phyloP scores from a whole-genome alignment of 176 grass and related monocot species.

The Triticum aestivum region DNA sequence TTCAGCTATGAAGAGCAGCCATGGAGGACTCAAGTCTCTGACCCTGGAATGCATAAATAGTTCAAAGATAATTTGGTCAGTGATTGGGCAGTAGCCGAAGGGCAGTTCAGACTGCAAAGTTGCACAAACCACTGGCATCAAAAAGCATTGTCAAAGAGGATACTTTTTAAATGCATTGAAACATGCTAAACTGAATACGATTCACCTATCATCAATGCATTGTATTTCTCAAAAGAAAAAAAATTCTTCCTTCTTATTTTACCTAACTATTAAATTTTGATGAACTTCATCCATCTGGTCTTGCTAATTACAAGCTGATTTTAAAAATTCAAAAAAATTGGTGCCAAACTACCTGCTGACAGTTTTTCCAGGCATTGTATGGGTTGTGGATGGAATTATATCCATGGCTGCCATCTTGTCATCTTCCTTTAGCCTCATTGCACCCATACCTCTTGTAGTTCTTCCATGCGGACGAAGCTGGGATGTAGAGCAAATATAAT shows the following conservation, averaged over 20 bases:
- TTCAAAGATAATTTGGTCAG: slow-evolving; percentile 29
- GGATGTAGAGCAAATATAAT: slow-evolving; percentile 9
- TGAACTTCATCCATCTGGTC: not conserved
- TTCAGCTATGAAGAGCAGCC: slow-evolving; percentile 93
- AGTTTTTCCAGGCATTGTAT: slow-evolving; percentile 56
- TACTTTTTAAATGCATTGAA: not conserved
- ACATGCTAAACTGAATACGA: not conserved
- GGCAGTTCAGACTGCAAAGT: not conserved
- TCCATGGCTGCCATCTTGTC: slow-evolving; percentile 95
- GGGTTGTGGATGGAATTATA: slow-evolving; percentile 67
- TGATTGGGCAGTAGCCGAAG: not conserved
- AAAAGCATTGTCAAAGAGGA: not conserved
- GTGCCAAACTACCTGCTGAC: slow-evolving; percentile 44
- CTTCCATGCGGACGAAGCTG: slow-evolving; percentile 86
- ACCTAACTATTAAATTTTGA: not conserved
- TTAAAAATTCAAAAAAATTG: not conserved
- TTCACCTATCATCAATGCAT: not conserved
- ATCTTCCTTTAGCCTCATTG: slow-evolving; percentile 77
- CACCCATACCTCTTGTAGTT: slow-evolving; percentile 65
- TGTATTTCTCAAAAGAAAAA: not conserved
- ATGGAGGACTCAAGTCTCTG: slow-evolving; percentile 68
- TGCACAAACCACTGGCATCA: not conserved
- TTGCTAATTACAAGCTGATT: not conserved
- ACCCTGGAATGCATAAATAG: slow-evolving; percentile 31
- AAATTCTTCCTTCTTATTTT: not conserved